Base-by-base conservation (phyloP, 148 eudicot genomes). In the Rhododendron henanense region DNA sequence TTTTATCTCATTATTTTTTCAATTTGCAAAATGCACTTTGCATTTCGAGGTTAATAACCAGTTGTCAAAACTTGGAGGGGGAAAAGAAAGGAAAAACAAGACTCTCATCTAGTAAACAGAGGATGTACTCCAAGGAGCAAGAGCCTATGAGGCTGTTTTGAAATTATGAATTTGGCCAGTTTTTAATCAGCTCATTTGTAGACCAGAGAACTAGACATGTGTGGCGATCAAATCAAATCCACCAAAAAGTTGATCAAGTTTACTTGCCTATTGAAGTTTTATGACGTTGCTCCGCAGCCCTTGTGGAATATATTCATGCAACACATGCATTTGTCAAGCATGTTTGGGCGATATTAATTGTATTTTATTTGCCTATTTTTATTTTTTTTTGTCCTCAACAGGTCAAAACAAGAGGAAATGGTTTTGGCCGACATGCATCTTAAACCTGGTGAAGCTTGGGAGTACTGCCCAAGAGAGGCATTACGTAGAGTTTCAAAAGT, bases 401-500 rank as follows among this genome's bases (percentile, higher is more conserved):
- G 99, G 99, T 85, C 88, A 81, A 87, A 90, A 79, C 91, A 92
- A 21, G 98, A 97, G 79, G 96, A 94, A 83, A 97, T 97, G 98
- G 98, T 95, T 88, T 88, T 97, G 85, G 94, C 95, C 85, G 99
- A 97, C 90, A 97, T 97, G 99, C 91, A 94, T 86, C 81, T 91
- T 47, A 94, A 77, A 90, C 98, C 98, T 61, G 99, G 98, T 78
- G 92, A 89, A 90, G 91, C 96, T 69, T 97, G 98, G 98, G 98
- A 97, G 82, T 95, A 93, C 85, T 97, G 99, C 88, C 98, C 99
- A 33, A 94, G 99, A 89, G 98, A 94, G 74, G 91, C 98, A 39
- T 88, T 97, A 41, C 88, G 96, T 59, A 94, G 94, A 82, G 94
- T 90, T 90, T 87, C 88, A 13, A 90, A 94, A 90, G 90, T 94